Evolutionary conservation across 2,329 filamentous ascomycete genomes (phyloP).

Genomic region (Aspergillus sp.): DNA sequence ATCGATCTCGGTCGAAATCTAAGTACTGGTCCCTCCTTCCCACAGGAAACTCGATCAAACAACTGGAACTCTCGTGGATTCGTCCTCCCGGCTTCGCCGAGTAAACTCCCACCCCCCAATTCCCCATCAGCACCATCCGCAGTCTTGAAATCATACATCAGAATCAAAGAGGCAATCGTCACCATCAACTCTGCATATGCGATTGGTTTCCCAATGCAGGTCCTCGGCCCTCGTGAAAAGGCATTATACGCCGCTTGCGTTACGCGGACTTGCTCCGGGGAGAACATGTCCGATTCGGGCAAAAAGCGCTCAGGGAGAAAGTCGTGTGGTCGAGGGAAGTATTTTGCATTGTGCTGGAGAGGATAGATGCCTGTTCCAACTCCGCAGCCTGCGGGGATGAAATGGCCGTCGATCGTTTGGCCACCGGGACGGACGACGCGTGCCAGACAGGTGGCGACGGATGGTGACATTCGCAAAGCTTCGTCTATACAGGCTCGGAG

Average conservation of each 20-base stretch:
- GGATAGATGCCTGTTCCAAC: slow-evolving; percentile 9
- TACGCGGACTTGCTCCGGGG: slow-evolving; percentile 6
- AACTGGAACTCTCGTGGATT: neutral
- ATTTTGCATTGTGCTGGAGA: slow-evolving; percentile 29
- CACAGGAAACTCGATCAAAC: neutral
- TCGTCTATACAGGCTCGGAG: slow-evolving; percentile 10
- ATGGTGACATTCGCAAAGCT: slow-evolving; percentile 6
- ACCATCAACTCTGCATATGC: neutral
- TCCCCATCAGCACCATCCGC: neutral
- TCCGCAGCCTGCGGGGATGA: slow-evolving; percentile 7
- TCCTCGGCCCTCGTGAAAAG: neutral
- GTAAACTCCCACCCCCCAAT: no score
- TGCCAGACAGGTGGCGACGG: slow-evolving; percentile 2
- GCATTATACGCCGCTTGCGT: neutral
- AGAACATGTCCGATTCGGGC: slow-evolving; percentile 21
- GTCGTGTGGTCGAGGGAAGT: slow-evolving; percentile 52
- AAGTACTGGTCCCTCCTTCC: neutral
- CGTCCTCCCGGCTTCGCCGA: neutral
- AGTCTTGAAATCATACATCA: neutral
- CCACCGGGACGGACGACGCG: slow-evolving; percentile 4
- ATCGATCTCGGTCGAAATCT: neutral
- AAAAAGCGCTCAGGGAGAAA: slow-evolving; percentile 61
- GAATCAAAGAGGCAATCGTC: neutral
- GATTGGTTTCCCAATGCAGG: neutral
- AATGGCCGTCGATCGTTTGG: slow-evolving; percentile 2